Evolutionary conservation across 192 early-diverging fungal species (phyloP).

Genomic region (Hyaloraphidium curvatum): DNA sequence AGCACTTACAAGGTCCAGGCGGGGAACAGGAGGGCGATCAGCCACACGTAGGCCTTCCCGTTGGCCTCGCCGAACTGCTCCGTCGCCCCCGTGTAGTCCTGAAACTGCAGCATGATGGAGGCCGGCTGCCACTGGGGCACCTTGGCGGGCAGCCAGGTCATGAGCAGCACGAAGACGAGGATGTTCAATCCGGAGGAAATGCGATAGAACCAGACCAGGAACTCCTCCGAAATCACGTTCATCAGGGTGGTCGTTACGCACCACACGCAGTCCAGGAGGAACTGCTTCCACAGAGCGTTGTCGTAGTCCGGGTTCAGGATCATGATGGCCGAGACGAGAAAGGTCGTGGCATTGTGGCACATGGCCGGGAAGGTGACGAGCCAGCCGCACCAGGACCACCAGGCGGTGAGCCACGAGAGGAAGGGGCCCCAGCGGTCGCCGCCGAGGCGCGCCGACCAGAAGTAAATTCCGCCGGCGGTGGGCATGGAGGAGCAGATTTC

Average conservation of each 20-base stretch:
- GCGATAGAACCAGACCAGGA: not conserved
- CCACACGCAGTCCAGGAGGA: not conserved
- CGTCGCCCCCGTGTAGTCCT: not conserved
- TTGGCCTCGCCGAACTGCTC: too few relatives aligned
- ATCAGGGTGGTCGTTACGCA: not conserved
- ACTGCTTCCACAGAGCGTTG: not conserved
- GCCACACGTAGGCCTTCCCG: not conserved
- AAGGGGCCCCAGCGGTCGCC: not conserved
- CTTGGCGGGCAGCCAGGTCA: not conserved
- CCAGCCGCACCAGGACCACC: conserved; percentile 3
- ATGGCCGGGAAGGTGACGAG: not conserved
- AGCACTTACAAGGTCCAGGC: conserved; percentile 4
- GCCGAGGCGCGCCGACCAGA: not conserved
- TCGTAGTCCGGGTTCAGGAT: conserved; percentile 1
- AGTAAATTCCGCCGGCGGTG: conserved; percentile 2
- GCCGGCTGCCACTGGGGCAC: not conserved
- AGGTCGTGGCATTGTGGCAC: not conserved
- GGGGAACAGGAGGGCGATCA: not conserved
- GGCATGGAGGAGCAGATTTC: not conserved
- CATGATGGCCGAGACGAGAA: not conserved
- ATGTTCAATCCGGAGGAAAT: not conserved
- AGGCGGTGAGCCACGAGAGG: not conserved
- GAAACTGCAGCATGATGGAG: not conserved
- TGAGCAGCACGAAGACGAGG: not conserved
- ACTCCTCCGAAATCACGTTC: not conserved